Percentiles rank a stretch among this genome's conserved stretches.
Evolutionary conservation across 1,284 basidiomycete species (phyloP).

Genomic region (Ganoderma resinaceum): DNA sequence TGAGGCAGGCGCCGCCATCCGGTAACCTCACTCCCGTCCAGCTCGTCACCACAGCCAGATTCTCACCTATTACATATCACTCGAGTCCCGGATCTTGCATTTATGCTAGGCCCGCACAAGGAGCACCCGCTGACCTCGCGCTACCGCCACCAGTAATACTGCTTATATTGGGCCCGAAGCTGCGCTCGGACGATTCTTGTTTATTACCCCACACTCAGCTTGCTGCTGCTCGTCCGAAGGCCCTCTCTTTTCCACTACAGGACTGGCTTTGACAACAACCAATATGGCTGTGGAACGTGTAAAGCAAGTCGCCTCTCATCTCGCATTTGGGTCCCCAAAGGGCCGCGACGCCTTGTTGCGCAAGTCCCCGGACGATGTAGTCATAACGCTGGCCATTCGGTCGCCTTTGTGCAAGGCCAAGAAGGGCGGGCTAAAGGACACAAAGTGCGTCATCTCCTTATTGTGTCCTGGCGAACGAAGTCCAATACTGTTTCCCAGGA

Average conservation of each 20-base stretch:
- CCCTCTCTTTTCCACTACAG: background rate
- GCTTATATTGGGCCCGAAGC: background rate
- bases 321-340: slow-evolving; percentile 47
- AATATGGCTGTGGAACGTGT: slow-evolving; percentile 55
- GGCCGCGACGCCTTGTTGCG: slow-evolving; percentile 57
- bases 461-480: background rate
- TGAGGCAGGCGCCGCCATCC: background rate
- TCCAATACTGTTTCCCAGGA: slow-evolving; percentile 47
- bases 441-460: slow-evolving; percentile 50
- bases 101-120: background rate
- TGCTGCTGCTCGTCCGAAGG: background rate
- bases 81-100: background rate
- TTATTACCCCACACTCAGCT: slow-evolving; percentile 1
- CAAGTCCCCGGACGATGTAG: slow-evolving; percentile 76
- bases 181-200: slow-evolving; percentile 6
- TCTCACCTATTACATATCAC: background rate
- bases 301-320: slow-evolving; percentile 69
- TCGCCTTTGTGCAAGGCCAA: slow-evolving; percentile 79
- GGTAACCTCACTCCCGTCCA: slow-evolving; percentile 7
- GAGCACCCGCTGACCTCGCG: background rate
- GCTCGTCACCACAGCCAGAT: background rate
- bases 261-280: background rate
- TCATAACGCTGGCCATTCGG: slow-evolving; percentile 81
- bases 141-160: background rate
- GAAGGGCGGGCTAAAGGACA: slow-evolving; percentile 85